A percentile compares a stretch with the other conserved stretches of the same genome.
Conservation (phyloP, 768 basidiomycete species). For the Agaricus bisporus region DNA sequence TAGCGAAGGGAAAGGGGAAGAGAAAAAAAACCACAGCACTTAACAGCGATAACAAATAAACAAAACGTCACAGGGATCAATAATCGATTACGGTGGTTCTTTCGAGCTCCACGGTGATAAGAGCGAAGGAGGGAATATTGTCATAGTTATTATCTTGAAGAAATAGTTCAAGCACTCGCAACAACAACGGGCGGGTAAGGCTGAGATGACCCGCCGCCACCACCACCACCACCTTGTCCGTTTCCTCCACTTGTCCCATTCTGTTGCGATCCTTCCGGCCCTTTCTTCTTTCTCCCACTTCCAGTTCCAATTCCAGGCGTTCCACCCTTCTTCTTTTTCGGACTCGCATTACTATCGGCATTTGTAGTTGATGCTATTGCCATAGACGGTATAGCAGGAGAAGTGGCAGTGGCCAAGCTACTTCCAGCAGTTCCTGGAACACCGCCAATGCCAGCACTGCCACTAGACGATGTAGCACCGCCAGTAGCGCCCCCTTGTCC, state of each 20-base stretch:
- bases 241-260: slow-evolving; percentile 1
- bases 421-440: slow-evolving; percentile 15
- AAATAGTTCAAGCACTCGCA: slow-evolving; percentile 19
- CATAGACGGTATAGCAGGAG: background rate
- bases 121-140: background rate
- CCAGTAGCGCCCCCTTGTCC: slow-evolving; percentile 18
- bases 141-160: background rate
- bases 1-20: too few relatives aligned
- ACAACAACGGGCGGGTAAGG: slow-evolving; percentile 22
- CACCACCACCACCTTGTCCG: slow-evolving; percentile 12
- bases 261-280: slow-evolving; percentile 8
- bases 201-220: slow-evolving; percentile 11
- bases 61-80: background rate
- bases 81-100: too few relatives aligned
- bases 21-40: too few relatives aligned
- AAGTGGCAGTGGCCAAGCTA: background rate
- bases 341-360: slow-evolving; percentile 5
- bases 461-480: slow-evolving; percentile 15
- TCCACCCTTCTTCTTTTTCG: slow-evolving; percentile 38
- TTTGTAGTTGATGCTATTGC: background rate
- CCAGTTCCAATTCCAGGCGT: slow-evolving; percentile 32
- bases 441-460: slow-evolving; percentile 14
- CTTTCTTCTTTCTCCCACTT: slow-evolving; percentile 44
- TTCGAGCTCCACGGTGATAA: background rate
- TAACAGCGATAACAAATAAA: slow-evolving; percentile 1